phyloP scores from a whole-genome alignment of 805 yeast genomes.

The Candida qinlingensis region DNA sequence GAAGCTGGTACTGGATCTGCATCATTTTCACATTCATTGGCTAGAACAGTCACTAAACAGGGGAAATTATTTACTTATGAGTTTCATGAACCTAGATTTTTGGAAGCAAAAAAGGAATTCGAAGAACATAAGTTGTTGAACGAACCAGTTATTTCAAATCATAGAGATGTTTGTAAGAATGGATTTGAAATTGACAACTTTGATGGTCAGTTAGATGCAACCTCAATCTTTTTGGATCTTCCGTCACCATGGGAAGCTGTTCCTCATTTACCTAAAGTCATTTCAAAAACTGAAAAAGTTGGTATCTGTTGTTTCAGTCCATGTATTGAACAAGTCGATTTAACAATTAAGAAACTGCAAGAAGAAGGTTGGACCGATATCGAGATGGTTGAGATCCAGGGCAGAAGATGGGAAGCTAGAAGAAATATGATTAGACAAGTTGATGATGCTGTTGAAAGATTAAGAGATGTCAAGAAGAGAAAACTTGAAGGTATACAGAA shows the following conservation, averaged over 20 bases:
- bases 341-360: conserved; percentile 72
- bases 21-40: conserved; percentile 88
- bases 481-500: conserved; percentile 61
- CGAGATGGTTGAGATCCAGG: conserved; percentile 89
- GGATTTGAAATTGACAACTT: conserved; percentile 61
- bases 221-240: conserved; percentile 79
- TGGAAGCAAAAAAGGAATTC: conserved; percentile 77
- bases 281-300: conserved; percentile 46
- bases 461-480: conserved; percentile 73
- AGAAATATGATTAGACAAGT: conserved; percentile 80
- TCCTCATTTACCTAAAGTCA: conserved; percentile 57
- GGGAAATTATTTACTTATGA: conserved; percentile 83
- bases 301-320: conserved; percentile 95
- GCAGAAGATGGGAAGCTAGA: conserved; percentile 83
- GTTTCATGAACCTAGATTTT: conserved; percentile 79
- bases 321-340: conserved; percentile 93
- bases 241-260: conserved; percentile 98
- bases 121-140: conserved; percentile 60
- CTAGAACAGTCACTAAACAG: conserved; percentile 53
- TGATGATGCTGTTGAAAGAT: conserved; percentile 72
- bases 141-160: conserved; percentile 56
- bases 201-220: conserved; percentile 46
- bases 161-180: conserved; percentile 85
- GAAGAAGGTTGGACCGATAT: conserved; percentile 76
- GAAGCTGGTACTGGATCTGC: conserved; percentile 99